Conservation (phyloP, 805 yeast species). For the Teunomyces barrocoloradensis region DNA sequence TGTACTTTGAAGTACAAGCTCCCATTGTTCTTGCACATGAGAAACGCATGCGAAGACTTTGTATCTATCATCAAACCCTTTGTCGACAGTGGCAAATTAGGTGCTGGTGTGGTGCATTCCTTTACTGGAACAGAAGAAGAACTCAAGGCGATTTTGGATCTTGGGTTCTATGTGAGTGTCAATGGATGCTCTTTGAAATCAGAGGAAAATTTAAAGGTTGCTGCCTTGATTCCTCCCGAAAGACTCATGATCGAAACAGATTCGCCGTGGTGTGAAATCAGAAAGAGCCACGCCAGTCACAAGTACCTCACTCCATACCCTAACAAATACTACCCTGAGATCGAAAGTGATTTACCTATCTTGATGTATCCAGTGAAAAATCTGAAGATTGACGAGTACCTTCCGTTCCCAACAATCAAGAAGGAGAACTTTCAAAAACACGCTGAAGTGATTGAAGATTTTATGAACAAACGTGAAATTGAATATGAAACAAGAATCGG, state of each 20-base stretch:
- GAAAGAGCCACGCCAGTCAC: slow-evolving; percentile 77
- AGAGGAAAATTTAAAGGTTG: slow-evolving; percentile 68
- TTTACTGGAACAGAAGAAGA: slow-evolving; percentile 83
- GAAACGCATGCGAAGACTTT: slow-evolving; percentile 83
- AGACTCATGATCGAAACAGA: slow-evolving; percentile 86
- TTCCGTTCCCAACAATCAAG: slow-evolving; percentile 65
- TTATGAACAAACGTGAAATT: slow-evolving; percentile 8
- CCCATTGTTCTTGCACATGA: slow-evolving; percentile 88
- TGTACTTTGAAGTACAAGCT: slow-evolving; percentile 41
- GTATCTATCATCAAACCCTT: slow-evolving; percentile 61
- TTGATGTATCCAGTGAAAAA: slow-evolving; percentile 12
- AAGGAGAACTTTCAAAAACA: slow-evolving; percentile 55
- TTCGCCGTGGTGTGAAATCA: slow-evolving; percentile 97
- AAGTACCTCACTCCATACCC: slow-evolving; percentile 55
- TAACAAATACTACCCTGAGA: slow-evolving; percentile 51
- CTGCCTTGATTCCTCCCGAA: slow-evolving; percentile 63
- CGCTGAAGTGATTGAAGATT: slow-evolving; percentile 11
- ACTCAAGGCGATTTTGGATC: slow-evolving; percentile 49
- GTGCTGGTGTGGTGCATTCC: slow-evolving; percentile 88
- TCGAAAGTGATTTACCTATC: slow-evolving; percentile 2
- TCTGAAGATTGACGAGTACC: slow-evolving; percentile 43
- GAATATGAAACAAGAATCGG: slow-evolving; percentile 15
- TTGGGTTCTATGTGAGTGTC: slow-evolving; percentile 72
- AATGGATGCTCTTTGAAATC: slow-evolving; percentile 92
- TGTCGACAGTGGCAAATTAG: slow-evolving; percentile 42